Evolutionary conservation across 2,329 filamentous ascomycete species (phyloP).

Genomic region (Neofusicoccum kwambonambiense): DNA sequence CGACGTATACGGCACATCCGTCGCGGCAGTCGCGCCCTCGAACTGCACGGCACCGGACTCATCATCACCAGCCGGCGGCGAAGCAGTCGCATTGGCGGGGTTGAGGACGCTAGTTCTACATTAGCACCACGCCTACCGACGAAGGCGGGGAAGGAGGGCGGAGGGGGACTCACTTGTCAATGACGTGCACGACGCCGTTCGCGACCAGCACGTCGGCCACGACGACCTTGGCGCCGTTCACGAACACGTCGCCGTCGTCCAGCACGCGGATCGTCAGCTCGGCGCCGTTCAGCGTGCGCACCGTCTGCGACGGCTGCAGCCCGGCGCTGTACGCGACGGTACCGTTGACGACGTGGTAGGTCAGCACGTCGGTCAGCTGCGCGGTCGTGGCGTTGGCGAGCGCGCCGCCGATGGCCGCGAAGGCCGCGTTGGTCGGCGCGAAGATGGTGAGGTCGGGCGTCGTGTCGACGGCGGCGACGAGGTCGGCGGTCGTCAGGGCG

Average conservation of each 20-base stretch:
- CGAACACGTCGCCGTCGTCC: constrained; percentile 31
- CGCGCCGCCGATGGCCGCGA: constrained; percentile 56
- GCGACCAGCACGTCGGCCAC: constrained; percentile 43
- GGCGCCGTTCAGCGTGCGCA: constrained; percentile 38
- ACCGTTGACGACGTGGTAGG: constrained; percentile 63
- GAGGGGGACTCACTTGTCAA: constrained; percentile 48
- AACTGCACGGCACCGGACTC: constrained; percentile 53
- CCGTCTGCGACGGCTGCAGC: constrained; percentile 33
- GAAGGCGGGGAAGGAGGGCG: neutral
- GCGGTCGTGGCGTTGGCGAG: constrained; percentile 48
- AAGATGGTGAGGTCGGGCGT: constrained; percentile 61
- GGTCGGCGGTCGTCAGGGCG: constrained; percentile 39
- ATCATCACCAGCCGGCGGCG: constrained; percentile 42
- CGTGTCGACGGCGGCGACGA: constrained; percentile 43
- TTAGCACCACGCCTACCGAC: neutral
- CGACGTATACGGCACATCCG: constrained; percentile 55
- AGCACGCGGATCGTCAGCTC: constrained; percentile 41
- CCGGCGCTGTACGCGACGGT: constrained; percentile 54
- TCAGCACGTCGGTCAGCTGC: constrained; percentile 54
- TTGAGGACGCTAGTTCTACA: constrained; percentile 51
- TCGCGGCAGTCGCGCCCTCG: constrained; percentile 50
- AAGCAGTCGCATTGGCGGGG: constrained; percentile 48
- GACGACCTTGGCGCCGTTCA: constrained; percentile 46
- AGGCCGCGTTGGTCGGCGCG: constrained; percentile 60
- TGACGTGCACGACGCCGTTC: constrained; percentile 51